A percentile compares a stretch with the other conserved stretches of the same genome.
Evolutionary conservation across 306 rosid genomes (phyloP).

Genomic region (Begonia loranthoides): DNA sequence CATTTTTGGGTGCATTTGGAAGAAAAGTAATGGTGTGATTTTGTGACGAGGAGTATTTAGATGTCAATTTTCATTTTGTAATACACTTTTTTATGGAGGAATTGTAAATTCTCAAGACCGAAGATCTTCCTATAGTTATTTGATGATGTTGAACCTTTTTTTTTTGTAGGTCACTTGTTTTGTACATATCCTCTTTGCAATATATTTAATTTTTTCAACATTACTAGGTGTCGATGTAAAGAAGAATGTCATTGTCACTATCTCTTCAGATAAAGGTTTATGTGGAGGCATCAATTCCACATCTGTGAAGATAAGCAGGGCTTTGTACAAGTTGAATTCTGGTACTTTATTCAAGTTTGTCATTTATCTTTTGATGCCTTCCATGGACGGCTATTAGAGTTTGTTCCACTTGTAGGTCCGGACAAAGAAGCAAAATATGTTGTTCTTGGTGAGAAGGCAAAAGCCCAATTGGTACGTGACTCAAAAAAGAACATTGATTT

Average conservation of each 20-base stretch:
- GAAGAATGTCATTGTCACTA: conserved; percentile 64
- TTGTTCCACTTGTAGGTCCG: conserved; percentile 38
- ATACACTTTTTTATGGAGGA: too few relatives aligned
- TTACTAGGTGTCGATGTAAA: conserved; percentile 52
- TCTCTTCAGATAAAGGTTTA: conserved; percentile 95
- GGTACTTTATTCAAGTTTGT: conserved; percentile 37
- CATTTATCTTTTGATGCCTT: conserved; percentile 1
- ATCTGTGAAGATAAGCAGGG: conserved; percentile 90
- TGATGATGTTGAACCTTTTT: too few relatives aligned
- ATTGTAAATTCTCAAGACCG: too few relatives aligned
- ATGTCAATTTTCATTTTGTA: too few relatives aligned
- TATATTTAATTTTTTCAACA: conserved; percentile 4
- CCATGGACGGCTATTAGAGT: background rate
- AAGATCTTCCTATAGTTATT: too few relatives aligned
- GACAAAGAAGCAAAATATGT: conserved; percentile 72
- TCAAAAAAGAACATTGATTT: conserved; percentile 60
- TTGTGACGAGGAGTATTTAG: too few relatives aligned
- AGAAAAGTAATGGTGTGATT: too few relatives aligned
- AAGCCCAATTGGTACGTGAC: conserved; percentile 83
- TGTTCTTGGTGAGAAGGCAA: conserved; percentile 90
- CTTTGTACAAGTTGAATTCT: conserved; percentile 36
- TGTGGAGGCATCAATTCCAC: conserved; percentile 99
- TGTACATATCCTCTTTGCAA: background rate
- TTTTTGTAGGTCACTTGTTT: too few relatives aligned
- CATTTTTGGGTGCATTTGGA: too few relatives aligned